A percentile compares a stretch with the other conserved stretches of the same genome.
phyloP scores from a whole-genome alignment of 306 rosid species.

The Begonia peltatifolia region DNA sequence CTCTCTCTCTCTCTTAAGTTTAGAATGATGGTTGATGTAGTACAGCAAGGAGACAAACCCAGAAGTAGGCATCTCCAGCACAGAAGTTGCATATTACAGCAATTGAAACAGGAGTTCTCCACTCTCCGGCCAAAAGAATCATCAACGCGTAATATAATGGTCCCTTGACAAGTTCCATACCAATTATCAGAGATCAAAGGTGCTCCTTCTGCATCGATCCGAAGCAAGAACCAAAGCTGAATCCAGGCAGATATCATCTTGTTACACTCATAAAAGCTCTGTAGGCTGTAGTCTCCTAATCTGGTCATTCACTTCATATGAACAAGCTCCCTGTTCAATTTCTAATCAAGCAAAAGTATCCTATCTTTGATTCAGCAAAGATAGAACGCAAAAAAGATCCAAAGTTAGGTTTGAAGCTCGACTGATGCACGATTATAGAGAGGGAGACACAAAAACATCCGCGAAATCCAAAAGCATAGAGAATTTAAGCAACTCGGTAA shows the following conservation, averaged over 20 bases:
- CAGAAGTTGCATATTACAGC: constrained; percentile 80
- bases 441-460: too few relatives aligned
- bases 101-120: constrained; percentile 80
- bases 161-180: constrained; percentile 84
- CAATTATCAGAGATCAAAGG: constrained; percentile 1
- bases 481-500: too few relatives aligned
- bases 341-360: constrained; percentile 30
- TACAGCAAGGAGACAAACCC: background rate
- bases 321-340: constrained; percentile 86
- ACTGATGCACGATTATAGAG: too few relatives aligned
- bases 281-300: constrained; percentile 77
- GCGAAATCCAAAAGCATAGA: too few relatives aligned
- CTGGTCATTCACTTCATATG: constrained; percentile 89
- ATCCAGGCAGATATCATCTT: too few relatives aligned
- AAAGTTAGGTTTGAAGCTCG: too few relatives aligned
- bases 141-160: constrained; percentile 66
- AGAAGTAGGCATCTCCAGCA: constrained; percentile 90
- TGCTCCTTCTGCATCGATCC: background rate
- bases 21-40: too few relatives aligned
- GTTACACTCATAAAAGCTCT: constrained; percentile 5
- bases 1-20: too few relatives aligned
- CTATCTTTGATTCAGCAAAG: too few relatives aligned
- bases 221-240: too few relatives aligned
- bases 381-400: too few relatives aligned
- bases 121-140: constrained; percentile 43